Evolutionary conservation across 1,284 basidiomycete genomes (phyloP).

Genomic region (Trichosporon faecale): DNA sequence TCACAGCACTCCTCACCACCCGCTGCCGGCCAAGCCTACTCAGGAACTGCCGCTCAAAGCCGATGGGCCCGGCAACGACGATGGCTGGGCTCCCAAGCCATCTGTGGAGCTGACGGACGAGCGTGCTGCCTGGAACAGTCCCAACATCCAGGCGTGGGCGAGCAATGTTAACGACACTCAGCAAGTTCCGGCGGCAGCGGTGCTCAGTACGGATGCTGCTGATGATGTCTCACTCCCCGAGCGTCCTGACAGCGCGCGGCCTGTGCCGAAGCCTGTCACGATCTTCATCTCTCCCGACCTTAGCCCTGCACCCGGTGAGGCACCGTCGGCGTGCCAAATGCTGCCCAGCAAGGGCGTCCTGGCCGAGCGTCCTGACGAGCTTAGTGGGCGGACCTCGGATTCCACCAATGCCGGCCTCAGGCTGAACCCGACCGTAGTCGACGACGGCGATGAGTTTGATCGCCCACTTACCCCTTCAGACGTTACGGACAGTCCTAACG

Average conservation of each 20-base stretch:
- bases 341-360: no score
- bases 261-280: background rate
- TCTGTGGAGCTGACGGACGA: background rate
- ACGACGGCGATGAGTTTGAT: background rate
- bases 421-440: background rate
- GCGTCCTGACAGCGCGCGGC: constrained; percentile 13
- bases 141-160: background rate
- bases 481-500: background rate
- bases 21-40: background rate
- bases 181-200: background rate
- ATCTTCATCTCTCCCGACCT: constrained; percentile 27
- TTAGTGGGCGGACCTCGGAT: no score
- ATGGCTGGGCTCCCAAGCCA: background rate
- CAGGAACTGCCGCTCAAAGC: no score
- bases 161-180: constrained; percentile 6
- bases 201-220: background rate
- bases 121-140: background rate
- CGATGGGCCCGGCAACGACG: background rate
- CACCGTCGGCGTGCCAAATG: no score
- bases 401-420: background rate
- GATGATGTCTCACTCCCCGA: constrained; percentile 16
- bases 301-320: background rate
- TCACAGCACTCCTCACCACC: background rate
- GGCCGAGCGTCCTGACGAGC: no score
- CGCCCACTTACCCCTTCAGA: background rate